Evolutionary conservation across 169 alveolate genomes (phyloP), one percentile per base, ranked within the genome.

Genomic region (Eimeria sp.): DNA sequence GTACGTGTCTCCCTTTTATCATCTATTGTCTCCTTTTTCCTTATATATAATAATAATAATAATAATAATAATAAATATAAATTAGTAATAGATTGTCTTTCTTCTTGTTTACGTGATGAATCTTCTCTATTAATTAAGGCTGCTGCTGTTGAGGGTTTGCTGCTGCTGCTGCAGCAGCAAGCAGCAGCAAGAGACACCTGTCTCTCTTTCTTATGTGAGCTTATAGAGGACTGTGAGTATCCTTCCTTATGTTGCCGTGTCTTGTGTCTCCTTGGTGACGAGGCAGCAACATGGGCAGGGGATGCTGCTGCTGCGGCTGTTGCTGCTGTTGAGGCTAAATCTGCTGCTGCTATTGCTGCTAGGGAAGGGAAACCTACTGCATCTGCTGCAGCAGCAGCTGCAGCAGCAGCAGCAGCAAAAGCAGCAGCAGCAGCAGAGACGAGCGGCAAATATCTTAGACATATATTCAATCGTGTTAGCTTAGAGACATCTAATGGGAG

Each of bases 221-320:
- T 99, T 95, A 99, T 99, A 51, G 99, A 99, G 97, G 99, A 99
- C 97, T 99, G 99, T 93, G 99, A 99, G 94, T 99, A 98, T 97
- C 99, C 99, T 40, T 98, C 98, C 65, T 96, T 99, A 18, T 98
- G 98, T 97, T 97, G 98, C n/a, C 70, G 89, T 34, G 87, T 97
- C 63, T 82, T 95, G 45, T 95, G 96, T 3, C 95, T 97, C 57
- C 94, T 97, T 30, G 98, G 97, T 5, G 97, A 96, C 65, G 92
- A 95, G 70, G 95, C 89, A 2, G 63, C 9, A 20, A 45, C 16
- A 9, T 78, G 88, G 88, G 95, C 61, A 6, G 9, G 65, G 1
- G 51, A 14, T 22, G 65, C 61, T 34, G 40, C 51, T n/a, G 16
- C 45, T 27, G 73, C 83, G 0, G 89, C 70, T 18, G 89, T 47